Percentiles rank a stretch among this genome's conserved stretches.
These are phyloP conservation scores for Tausonia pullulans DNA, from an alignment of 1,284 basidiomycete species.

Conservation along the genomic window DNA sequence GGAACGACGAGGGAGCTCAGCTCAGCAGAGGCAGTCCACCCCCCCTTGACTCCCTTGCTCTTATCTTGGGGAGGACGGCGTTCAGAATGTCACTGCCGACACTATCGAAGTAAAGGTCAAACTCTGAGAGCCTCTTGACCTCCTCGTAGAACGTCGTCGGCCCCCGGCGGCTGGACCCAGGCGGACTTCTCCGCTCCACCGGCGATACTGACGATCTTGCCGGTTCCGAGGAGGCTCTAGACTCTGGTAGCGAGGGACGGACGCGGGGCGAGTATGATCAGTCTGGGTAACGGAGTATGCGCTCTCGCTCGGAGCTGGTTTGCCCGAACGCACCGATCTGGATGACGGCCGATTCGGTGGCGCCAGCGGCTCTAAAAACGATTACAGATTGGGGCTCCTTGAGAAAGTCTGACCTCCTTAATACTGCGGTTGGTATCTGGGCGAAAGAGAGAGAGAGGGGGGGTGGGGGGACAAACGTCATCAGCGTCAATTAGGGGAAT, in stretches of 20 bases:
- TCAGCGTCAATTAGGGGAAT: not conserved
- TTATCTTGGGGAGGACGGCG: constrained; percentile 30
- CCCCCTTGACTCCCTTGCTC: too few species aligned
- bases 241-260: constrained; percentile 29
- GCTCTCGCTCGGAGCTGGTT: not conserved
- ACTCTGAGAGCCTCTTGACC: constrained; percentile 18
- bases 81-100: constrained; percentile 37
- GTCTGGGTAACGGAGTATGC: not conserved
- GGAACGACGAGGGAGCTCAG: too few species aligned
- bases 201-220: constrained; percentile 40
- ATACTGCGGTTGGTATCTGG: constrained; percentile 16
- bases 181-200: constrained; percentile 40
- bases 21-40: too few species aligned
- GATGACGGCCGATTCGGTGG: constrained; percentile 19
- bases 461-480: not conserved
- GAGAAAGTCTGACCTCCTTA: constrained; percentile 25
- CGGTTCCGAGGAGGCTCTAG: constrained; percentile 35
- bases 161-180: constrained; percentile 38
- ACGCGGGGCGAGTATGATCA: constrained; percentile 16
- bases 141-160: constrained; percentile 29
- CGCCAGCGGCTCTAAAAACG: constrained; percentile 34
- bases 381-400: constrained; percentile 33
- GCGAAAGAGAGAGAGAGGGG: constrained; percentile 3
- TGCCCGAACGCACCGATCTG: constrained; percentile 19
- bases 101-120: constrained; percentile 21